Evolutionary conservation across 352 stramenopile species (phyloP).

Genomic region (Globisporangium paddicum): DNA sequence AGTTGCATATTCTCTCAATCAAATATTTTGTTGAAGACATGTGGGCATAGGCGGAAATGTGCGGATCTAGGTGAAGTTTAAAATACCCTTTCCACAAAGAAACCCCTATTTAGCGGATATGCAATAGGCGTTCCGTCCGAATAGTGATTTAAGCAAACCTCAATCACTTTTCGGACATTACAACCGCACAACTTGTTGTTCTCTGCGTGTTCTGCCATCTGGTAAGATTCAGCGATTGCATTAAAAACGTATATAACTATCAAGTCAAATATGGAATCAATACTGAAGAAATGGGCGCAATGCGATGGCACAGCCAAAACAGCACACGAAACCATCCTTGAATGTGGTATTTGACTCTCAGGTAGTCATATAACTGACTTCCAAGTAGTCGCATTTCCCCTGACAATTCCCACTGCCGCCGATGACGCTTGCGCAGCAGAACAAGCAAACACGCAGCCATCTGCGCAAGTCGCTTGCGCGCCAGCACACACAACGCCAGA

Average conservation of each 20-base stretch:
- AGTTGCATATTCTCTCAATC: too few species aligned
- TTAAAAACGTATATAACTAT: too few species aligned
- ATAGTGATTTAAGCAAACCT: too few species aligned
- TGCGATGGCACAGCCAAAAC: not conserved
- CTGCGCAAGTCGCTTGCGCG: not conserved
- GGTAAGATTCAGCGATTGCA: too few species aligned
- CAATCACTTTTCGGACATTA: too few species aligned
- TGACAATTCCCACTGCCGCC: not conserved
- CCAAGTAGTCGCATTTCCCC: not conserved
- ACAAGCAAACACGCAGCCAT: constrained; percentile 3
- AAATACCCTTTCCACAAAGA: too few species aligned
- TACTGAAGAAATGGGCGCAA: not conserved
- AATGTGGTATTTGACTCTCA: not conserved
- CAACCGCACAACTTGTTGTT: not conserved
- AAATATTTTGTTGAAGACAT: too few species aligned
- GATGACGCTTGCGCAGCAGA: constrained; percentile 3
- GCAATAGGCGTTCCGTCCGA: too few species aligned
- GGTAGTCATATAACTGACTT: not conserved
- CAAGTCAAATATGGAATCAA: not conserved
- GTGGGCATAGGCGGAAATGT: too few species aligned
- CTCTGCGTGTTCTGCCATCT: constrained; percentile 4
- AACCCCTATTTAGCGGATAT: too few species aligned
- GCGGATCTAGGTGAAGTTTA: too few species aligned
- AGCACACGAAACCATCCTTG: not conserved
- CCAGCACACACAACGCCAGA: not conserved